A percentile compares a stretch with the other conserved stretches of the same genome.
Evolutionary conservation across 345 rosid species (phyloP).

Genomic region (Brassica cretica): DNA sequence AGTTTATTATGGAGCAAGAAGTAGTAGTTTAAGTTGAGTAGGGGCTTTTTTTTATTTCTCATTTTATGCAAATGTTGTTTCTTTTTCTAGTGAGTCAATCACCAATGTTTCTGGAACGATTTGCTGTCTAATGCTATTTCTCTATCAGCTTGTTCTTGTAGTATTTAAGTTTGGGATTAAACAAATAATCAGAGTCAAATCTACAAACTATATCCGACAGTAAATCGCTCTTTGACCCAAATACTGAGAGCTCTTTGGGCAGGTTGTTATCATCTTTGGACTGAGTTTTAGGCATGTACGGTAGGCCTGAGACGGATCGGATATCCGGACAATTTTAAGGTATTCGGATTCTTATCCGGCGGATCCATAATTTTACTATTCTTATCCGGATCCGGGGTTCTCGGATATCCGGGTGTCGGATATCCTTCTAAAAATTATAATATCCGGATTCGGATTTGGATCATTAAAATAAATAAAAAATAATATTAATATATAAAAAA

Average conservation of each 20-base stretch:
- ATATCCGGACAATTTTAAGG: too few relatives aligned
- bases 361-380: too few relatives aligned
- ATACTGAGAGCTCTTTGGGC: neutral
- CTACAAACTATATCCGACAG: neutral
- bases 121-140: slow-evolving; percentile 17
- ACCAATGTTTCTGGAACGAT: slow-evolving; percentile 35
- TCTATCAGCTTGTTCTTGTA: slow-evolving; percentile 5
- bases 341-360: too few relatives aligned
- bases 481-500: too few relatives aligned
- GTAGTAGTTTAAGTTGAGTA: slow-evolving; percentile 27
- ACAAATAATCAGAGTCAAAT: neutral
- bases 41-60: neutral
- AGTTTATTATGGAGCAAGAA: slow-evolving; percentile 34
- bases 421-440: too few relatives aligned
- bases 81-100: slow-evolving; percentile 26
- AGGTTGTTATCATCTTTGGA: neutral
- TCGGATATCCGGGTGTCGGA: too few relatives aligned
- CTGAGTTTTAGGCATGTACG: neutral
- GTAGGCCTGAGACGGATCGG: too few relatives aligned
- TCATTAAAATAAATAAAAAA: too few relatives aligned
- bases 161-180: neutral
- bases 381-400: too few relatives aligned
- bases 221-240: neutral
- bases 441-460: too few relatives aligned
- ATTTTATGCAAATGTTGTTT: slow-evolving; percentile 24